Base-by-base conservation (phyloP, 495 filamentous ascomycete species). In the Penicillium antarcticum region DNA sequence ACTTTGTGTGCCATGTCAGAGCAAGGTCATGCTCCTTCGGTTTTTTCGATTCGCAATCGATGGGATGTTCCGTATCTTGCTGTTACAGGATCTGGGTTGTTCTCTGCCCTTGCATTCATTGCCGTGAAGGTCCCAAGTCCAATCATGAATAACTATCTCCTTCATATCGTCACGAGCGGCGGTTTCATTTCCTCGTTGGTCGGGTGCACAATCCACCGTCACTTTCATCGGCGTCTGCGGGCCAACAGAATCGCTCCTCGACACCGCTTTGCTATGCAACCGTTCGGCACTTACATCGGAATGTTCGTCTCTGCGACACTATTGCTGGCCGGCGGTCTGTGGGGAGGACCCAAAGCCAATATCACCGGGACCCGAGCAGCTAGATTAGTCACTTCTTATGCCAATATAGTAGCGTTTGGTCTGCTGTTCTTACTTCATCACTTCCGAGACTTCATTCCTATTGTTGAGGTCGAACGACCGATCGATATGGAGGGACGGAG, bases 161-260 rank as follows among this genome's bases (percentile, higher is more conserved):
- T 84, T 36, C 81, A 79, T 53, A 66, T 82, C 29, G 79, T 81
- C 39, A 86, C 79, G 37, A 81, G 76, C n/a, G 78, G 75, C 1
- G 80, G 74, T 1, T 84, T 81, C 56, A 78, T 85, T 21, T 80
- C 79, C 36, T 87, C 82, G 81, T 66, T 79, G 50, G 74, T 75
- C 51, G 80, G 76, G 29, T 75, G 73, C 45, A 65, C 82, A 19
- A 63, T 80, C 11, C 84, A 82, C 55, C 61, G 83, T 16, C 79
- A 72, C 5, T 87, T 86, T 55, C 74, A 73, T 51, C 74, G 74
- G 42, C 75, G 71, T 1, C 67, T 70, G 41, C 40, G 57, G 1
- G 63, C 49, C 1, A 77, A 81, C 31, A 65, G 66, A 4, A 63
- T 81, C 40, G 45, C 53, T 11, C 48, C 19, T 19, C 71, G 75